Percentiles rank a stretch among this genome's conserved stretches.
phyloP scores from a whole-genome alignment of 75 land plant species.

The Sequoiadendron giganteum region DNA sequence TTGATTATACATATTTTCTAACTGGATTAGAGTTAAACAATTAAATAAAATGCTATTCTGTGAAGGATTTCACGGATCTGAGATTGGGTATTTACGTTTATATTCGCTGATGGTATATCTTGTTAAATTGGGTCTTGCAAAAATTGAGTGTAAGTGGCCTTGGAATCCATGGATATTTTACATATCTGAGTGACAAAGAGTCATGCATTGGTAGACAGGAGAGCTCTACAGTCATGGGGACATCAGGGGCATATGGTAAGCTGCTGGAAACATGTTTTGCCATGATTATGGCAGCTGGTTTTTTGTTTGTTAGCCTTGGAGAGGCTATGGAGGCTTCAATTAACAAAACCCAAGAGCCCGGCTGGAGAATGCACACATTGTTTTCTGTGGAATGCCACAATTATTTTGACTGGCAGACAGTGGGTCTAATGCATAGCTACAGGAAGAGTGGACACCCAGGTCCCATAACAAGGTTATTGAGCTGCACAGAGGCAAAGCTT shows the following conservation, averaged over 20 bases:
- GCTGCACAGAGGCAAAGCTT: slow-evolving; percentile 87
- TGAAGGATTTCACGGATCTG: not conserved
- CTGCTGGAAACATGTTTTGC: not conserved
- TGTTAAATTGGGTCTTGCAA: not conserved
- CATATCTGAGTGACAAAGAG: not conserved
- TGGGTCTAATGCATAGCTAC: slow-evolving; percentile 86
- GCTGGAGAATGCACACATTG: slow-evolving; percentile 84
- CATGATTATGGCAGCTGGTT: not conserved
- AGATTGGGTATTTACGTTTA: not conserved
- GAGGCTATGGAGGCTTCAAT: not conserved
- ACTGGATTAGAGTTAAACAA: not conserved
- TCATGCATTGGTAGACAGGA: not conserved
- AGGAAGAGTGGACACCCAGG: slow-evolving; percentile 83
- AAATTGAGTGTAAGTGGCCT: not conserved
- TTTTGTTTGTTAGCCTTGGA: slow-evolving; percentile 3
- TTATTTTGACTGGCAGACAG: slow-evolving; percentile 99
- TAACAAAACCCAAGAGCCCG: slow-evolving; percentile 22
- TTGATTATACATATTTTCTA: not conserved
- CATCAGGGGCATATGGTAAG: not conserved
- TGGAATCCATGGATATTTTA: not conserved
- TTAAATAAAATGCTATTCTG: not conserved
- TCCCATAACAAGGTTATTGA: slow-evolving; percentile 80
- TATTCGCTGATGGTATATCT: not conserved
- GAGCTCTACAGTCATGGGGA: not conserved
- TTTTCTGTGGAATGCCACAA: slow-evolving; percentile 92